Conservation (phyloP, 2,329 filamentous ascomycete species). For the Laburnicola sp. region DNA sequence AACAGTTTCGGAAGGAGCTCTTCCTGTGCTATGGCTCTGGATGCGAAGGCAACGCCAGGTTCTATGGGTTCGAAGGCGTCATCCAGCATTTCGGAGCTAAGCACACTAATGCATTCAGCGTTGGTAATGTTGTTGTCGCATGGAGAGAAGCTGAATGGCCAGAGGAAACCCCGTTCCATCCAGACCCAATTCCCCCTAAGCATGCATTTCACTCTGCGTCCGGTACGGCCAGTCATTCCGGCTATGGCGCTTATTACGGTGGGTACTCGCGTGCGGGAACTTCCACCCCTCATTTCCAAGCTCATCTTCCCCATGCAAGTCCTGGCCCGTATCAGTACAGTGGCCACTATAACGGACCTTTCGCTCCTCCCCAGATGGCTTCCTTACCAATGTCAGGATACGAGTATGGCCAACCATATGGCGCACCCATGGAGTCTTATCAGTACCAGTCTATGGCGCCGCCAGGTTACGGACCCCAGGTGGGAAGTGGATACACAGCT, state of each 20-base stretch:
- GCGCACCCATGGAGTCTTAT: slow-evolving; percentile 35
- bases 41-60: slow-evolving; percentile 66
- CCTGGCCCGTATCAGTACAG: slow-evolving; percentile 43
- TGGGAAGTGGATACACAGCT: slow-evolving; percentile 34
- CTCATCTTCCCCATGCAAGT: slow-evolving; percentile 42
- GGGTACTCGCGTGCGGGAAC: slow-evolving; percentile 45
- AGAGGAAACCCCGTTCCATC: slow-evolving; percentile 70
- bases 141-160: slow-evolving; percentile 82
- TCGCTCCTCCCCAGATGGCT: slow-evolving; percentile 40
- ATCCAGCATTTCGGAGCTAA: slow-evolving; percentile 84
- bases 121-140: slow-evolving; percentile 71
- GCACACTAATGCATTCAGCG: slow-evolving; percentile 70
- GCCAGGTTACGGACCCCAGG: slow-evolving; percentile 30
- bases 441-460: slow-evolving; percentile 36
- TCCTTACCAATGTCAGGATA: slow-evolving; percentile 26
- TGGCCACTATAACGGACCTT: slow-evolving; percentile 41
- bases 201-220: slow-evolving; percentile 40
- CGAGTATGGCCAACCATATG: slow-evolving; percentile 37
- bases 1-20: slow-evolving; percentile 68
- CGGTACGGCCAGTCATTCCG: slow-evolving; percentile 22
- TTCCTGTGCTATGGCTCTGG: slow-evolving; percentile 69
- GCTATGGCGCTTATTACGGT: slow-evolving; percentile 38
- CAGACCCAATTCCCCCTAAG: slow-evolving; percentile 57
- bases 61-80: slow-evolving; percentile 75
- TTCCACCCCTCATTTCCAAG: slow-evolving; percentile 41